Percentiles rank a stretch among this genome's conserved stretches.
These are phyloP conservation scores for Candida endomychidarum DNA, from an alignment of 805 yeast genomes.

Conservation along the genomic window DNA sequence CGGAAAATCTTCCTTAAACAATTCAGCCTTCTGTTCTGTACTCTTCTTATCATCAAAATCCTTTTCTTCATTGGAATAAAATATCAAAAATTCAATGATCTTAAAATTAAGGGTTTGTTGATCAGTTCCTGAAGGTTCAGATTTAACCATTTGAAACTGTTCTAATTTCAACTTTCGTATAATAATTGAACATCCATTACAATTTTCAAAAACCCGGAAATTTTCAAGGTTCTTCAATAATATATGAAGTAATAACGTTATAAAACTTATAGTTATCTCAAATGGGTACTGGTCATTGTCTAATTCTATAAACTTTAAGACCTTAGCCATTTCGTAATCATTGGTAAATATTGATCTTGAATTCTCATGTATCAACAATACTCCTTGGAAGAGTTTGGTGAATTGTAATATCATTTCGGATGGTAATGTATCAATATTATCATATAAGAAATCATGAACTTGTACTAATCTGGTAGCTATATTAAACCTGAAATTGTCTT, in stretches of 20 bases:
- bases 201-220: constrained; percentile 56
- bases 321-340: constrained; percentile 36
- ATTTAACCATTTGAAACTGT: constrained; percentile 10
- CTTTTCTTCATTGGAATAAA: constrained; percentile 63
- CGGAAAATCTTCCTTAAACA: constrained; percentile 38
- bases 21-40: constrained; percentile 31
- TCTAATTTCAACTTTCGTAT: constrained; percentile 40
- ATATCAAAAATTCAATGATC: constrained; percentile 66
- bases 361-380: constrained; percentile 56
- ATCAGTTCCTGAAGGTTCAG: constrained; percentile 12
- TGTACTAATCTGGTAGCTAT: constrained; percentile 28
- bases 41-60: constrained; percentile 10
- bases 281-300: constrained; percentile 9
- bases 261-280: constrained; percentile 30
- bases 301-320: constrained; percentile 26
- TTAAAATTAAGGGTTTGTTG: constrained; percentile 59
- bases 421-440: constrained; percentile 7
- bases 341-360: constrained; percentile 51
- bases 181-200: constrained; percentile 54
- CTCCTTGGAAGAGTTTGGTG: constrained; percentile 54
- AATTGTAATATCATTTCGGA: constrained; percentile 16
- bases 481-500: constrained; percentile 55
- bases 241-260: constrained; percentile 58
- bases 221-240: constrained; percentile 57
- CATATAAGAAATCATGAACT: constrained; percentile 12